These are phyloP conservation scores for Fereydounia khargensis DNA, from an alignment of 1,284 basidiomycete species.

Conservation along the genomic window DNA sequence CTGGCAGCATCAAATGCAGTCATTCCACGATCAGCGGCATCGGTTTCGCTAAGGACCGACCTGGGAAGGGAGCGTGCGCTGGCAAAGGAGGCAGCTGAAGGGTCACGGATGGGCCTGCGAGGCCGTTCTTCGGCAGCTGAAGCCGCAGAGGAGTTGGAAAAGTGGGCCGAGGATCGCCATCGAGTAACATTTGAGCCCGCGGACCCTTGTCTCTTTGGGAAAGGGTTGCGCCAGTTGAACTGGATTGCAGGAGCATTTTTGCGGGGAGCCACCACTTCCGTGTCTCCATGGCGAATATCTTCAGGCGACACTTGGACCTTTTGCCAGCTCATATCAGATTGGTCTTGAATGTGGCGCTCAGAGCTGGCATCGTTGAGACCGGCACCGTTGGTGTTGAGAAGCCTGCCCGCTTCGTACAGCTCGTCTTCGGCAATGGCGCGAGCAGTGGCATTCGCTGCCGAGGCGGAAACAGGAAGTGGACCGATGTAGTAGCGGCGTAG, in stretches of 20 bases:
- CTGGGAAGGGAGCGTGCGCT: slow-evolving; percentile 20
- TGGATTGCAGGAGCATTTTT: background rate
- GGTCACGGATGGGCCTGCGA: slow-evolving; percentile 10
- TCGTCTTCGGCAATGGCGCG: slow-evolving; percentile 25
- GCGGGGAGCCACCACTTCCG: too few species aligned
- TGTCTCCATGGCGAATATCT: too few species aligned
- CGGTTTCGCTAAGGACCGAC: slow-evolving; percentile 24
- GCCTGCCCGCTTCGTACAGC: background rate
- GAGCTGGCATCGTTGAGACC: background rate
- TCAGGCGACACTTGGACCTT: too few species aligned
- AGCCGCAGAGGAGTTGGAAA: background rate
- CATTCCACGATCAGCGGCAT: slow-evolving; percentile 8
- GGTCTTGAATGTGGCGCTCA: background rate
- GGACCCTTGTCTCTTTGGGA: background rate
- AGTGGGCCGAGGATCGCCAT: background rate
- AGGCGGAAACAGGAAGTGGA: slow-evolving; percentile 19
- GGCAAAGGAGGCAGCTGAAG: slow-evolving; percentile 23
- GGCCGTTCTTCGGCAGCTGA: slow-evolving; percentile 1
- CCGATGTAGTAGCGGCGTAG: slow-evolving; percentile 30
- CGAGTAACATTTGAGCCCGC: background rate
- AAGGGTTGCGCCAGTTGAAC: background rate
- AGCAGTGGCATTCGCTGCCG: slow-evolving; percentile 21
- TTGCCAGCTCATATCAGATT: background rate
- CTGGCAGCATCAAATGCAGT: background rate
- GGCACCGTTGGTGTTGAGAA: background rate